Base-by-base conservation (phyloP, 176 grass and related monocot species). In the Triticum turgidum region DNA sequence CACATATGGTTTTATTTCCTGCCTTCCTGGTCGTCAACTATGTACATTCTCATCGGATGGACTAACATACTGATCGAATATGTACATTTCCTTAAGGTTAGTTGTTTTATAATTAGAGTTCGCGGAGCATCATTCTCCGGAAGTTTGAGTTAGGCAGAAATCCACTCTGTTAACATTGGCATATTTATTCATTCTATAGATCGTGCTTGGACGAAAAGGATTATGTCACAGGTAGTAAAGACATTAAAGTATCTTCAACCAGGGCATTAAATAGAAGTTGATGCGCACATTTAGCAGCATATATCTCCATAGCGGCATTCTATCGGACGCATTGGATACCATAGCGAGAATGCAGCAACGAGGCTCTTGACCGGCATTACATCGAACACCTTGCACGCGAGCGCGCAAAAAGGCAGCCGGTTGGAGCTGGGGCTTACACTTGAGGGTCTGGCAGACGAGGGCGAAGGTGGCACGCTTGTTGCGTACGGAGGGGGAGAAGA, bases 401-500 rank as follows among this genome's bases (percentile, higher is more conserved):
- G n/a, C 1, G 14, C 22, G 3, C 21, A 0, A 15, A 21, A 47
- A 38, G 34, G 67, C 66, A 65, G 63, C 21, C 4, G 22, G 11
- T 11, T 1, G 14, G 42, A 18, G 20, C 13, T 15, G 22, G 65
- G 9, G 32, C 77, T 61, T 88, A 98, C 96, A 96, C 88, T 94
- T 98, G 70, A 98, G 96, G 38, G 96, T 96, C 77, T 98, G 86
- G 72, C 93, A 98, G 74, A 98, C 90, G 35, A 98, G 93, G 13
- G 92, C 96, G 61, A 98, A 96, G 61, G 93, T 96, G 51, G 96
- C 93, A 11, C 90, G 94, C 90, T 98, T 98, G 90, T 98, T 98
- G 30, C 93, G 84, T 10, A 98, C 80, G 4, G 92, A 89, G 32
- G 94, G 96, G 3, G 92, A 94, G 84, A 88, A 98, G 0, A 98